Evolutionary conservation across 1,139 yeast genomes (phyloP).

Genomic region (Magnusiomyces tetraspermus): DNA sequence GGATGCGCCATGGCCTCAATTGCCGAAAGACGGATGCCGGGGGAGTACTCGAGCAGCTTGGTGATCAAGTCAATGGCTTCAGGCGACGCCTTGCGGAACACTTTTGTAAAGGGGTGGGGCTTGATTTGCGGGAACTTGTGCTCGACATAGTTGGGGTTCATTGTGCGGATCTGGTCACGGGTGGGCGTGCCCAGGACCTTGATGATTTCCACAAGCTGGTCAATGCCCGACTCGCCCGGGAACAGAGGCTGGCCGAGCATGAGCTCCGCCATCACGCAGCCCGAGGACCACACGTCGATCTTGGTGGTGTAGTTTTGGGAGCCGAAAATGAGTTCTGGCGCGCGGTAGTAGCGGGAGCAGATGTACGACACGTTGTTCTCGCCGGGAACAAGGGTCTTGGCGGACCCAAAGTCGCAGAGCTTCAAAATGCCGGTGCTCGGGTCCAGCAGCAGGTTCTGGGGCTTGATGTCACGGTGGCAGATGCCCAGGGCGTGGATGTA

Average conservation of each 20-base stretch:
- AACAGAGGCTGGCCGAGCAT: conserved; percentile 91
- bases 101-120: conserved; percentile 81
- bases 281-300: conserved; percentile 96
- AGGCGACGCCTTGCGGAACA: conserved; percentile 55
- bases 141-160: conserved; percentile 97
- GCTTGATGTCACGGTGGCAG: conserved; percentile 96
- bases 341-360: conserved; percentile 92
- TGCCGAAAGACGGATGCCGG: conserved; percentile 60
- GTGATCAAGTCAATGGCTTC: conserved; percentile 59
- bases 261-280: conserved; percentile 96
- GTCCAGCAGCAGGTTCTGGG: conserved; percentile 84
- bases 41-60: conserved; percentile 63
- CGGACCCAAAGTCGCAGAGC: conserved; percentile 98
- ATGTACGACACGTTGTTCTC: conserved; percentile 95
- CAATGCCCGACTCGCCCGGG: conserved; percentile 97
- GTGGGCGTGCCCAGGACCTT: conserved; percentile 94
- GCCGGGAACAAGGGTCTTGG: conserved; percentile 75
- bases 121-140: conserved; percentile 94
- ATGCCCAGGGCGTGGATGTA: conserved; percentile 86
- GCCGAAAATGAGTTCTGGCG: conserved; percentile 87
- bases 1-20: conserved; percentile 58
- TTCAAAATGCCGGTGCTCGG: conserved; percentile 77
- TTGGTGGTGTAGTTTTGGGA: conserved; percentile 92
- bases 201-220: conserved; percentile 92
- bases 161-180: conserved; percentile 80